Percentiles rank a stretch among this genome's conserved stretches.
Conservation (phyloP, 352 stramenopile species). For the Globisporangium carolinianum region DNA sequence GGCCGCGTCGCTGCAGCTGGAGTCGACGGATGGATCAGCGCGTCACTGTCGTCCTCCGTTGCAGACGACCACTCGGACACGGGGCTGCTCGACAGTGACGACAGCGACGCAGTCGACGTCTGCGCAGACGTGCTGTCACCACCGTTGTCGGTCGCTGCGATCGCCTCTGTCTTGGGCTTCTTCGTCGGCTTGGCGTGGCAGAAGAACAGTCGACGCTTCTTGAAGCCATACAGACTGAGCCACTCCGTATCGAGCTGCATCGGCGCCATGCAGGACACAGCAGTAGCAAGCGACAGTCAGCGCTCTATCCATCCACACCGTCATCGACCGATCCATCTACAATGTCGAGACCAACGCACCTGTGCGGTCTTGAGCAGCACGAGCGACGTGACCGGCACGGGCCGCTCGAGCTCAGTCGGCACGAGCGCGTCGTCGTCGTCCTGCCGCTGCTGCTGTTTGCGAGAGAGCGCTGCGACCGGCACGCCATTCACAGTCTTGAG, state of each 20-base stretch:
- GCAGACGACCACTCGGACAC: conserved; percentile 39
- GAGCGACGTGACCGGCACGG: conserved; percentile 57
- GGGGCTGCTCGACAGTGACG: conserved; percentile 25
- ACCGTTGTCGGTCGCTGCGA: too few species aligned
- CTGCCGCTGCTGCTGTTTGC: conserved; percentile 10
- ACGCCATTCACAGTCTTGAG: conserved; percentile 16
- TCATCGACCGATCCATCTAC: too few species aligned
- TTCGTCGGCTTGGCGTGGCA: conserved; percentile 20
- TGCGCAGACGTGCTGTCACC: conserved; percentile 1
- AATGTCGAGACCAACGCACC: conserved; percentile 4
- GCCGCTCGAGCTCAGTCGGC: conserved; percentile 54
- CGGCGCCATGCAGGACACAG: conserved; percentile 1
- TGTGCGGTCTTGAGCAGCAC: conserved; percentile 69
- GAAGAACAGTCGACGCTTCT: conserved; percentile 61
- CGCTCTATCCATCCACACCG: too few species aligned
- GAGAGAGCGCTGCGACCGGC: neutral
- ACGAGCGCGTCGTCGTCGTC: conserved; percentile 15
- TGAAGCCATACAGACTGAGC: conserved; percentile 54
- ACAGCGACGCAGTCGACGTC: conserved; percentile 1
- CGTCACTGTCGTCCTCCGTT: conserved; percentile 30
- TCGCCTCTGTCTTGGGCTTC: neutral
- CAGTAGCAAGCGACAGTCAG: neutral
- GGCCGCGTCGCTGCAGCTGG: conserved; percentile 10
- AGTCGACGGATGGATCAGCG: conserved; percentile 4
- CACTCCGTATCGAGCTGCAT: conserved; percentile 50